A percentile compares a stretch with the other conserved stretches of the same genome.
Conservation (phyloP, 2,329 filamentous ascomycete genomes). For the Xylaria hypoxylon region DNA sequence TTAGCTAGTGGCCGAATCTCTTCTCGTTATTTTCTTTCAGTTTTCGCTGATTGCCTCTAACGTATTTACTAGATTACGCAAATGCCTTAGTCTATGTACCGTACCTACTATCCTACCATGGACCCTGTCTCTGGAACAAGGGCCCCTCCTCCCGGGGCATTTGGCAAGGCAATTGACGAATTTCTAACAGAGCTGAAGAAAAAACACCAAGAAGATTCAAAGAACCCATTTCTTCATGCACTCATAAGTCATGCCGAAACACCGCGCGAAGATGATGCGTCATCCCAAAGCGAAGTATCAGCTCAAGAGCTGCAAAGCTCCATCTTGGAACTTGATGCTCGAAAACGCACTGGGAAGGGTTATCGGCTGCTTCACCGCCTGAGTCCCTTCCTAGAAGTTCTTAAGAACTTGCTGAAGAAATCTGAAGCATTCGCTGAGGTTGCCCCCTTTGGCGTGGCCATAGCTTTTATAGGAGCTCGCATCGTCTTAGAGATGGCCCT, state of each 20-base stretch:
- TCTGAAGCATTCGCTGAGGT: constrained; percentile 23
- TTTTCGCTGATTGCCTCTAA: not conserved
- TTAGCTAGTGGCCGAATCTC: not conserved
- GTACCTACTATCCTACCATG: not conserved
- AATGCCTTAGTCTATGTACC: not conserved
- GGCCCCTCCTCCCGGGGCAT: not conserved
- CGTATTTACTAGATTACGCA: not conserved
- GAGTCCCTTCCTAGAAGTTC: constrained; percentile 25
- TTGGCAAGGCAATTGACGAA: constrained; percentile 25
- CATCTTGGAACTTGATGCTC: constrained; percentile 23
- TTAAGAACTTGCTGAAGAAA: constrained; percentile 28
- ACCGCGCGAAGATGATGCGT: not conserved
- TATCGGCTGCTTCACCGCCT: constrained; percentile 28
- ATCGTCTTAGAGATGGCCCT: constrained; percentile 32
- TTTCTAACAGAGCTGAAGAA: constrained; percentile 27
- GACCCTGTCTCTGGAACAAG: not conserved
- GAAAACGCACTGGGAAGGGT: constrained; percentile 19
- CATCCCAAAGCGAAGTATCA: constrained; percentile 26
- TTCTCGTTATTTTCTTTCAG: not conserved
- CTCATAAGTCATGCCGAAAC: constrained; percentile 9
- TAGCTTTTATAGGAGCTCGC: constrained; percentile 31
- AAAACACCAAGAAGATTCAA: constrained; percentile 26
- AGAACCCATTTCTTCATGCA: constrained; percentile 27
- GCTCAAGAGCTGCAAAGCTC: constrained; percentile 26
- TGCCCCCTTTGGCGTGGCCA: constrained; percentile 27